A percentile compares a stretch with the other conserved stretches of the same genome.
Evolutionary conservation across 2,329 filamentous ascomycete genomes (phyloP).

Genomic region (Colletotrichum sp.): DNA sequence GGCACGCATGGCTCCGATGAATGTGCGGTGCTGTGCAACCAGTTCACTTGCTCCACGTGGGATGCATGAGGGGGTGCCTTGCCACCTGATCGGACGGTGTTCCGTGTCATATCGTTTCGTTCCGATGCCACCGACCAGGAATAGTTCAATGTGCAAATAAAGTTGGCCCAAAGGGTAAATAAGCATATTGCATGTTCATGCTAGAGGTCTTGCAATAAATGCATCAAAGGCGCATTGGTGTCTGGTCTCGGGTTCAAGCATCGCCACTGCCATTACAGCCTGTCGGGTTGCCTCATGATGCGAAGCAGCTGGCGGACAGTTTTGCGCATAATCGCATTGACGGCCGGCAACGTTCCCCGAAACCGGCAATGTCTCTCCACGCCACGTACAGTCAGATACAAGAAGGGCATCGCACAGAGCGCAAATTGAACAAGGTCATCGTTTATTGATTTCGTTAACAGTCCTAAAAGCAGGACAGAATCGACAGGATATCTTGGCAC

Average conservation of each 20-base stretch:
- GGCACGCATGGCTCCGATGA: background rate
- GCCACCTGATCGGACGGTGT: background rate
- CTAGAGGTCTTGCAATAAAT: background rate
- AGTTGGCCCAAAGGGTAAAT: background rate
- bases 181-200: background rate
- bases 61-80: background rate
- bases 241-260: background rate
- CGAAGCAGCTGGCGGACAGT: background rate
- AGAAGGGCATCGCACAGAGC: background rate
- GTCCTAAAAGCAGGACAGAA: background rate
- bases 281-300: background rate
- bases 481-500: constrained; percentile 3
- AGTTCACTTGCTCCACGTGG: background rate
- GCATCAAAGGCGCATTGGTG: background rate
- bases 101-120: background rate
- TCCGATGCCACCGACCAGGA: background rate
- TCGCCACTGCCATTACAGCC: background rate
- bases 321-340: background rate
- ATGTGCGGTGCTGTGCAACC: background rate
- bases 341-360: background rate
- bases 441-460: background rate
- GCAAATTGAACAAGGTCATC: background rate
- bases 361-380: background rate
- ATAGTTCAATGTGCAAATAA: background rate
- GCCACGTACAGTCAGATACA: background rate